Percentiles rank a stretch among this genome's conserved stretches.
Evolutionary conservation across 768 basidiomycete genomes (phyloP).

Genomic region (Tephrocybe rancida): DNA sequence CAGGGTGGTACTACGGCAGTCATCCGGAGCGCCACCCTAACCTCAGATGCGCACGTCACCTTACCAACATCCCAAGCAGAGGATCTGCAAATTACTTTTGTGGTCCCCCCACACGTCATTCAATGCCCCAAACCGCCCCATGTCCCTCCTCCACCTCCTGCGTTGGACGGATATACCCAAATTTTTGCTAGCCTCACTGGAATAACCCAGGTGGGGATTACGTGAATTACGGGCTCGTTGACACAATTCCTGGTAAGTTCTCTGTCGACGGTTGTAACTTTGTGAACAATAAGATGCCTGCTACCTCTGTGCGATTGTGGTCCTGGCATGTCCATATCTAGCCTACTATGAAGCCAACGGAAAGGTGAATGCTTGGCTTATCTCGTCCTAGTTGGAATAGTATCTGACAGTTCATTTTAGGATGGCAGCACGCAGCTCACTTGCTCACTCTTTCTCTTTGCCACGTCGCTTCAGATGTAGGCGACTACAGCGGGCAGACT

Average conservation of each 20-base stretch:
- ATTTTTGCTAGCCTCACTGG: constrained; percentile 43
- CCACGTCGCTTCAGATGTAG: constrained; percentile 36
- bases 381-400: constrained; percentile 3
- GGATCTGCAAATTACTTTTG: constrained; percentile 24
- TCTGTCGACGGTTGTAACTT: constrained; percentile 40
- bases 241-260: constrained; percentile 38
- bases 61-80: constrained; percentile 11
- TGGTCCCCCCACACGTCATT: constrained; percentile 22
- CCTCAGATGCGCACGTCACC: constrained; percentile 24
- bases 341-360: constrained; percentile 49
- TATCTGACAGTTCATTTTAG: constrained; percentile 17
- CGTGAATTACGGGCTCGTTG: constrained; percentile 46
- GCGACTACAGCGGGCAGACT: constrained; percentile 43
- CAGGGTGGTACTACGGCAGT: constrained; percentile 42
- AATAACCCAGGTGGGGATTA: constrained; percentile 44
- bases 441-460: constrained; percentile 43
- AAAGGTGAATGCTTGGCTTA: constrained; percentile 26
- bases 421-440: constrained; percentile 45
- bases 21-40: constrained; percentile 22
- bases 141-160: constrained; percentile 18
- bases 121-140: constrained; percentile 27
- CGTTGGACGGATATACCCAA: constrained; percentile 35
- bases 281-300: constrained; percentile 41
- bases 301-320: not conserved
- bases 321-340: constrained; percentile 9